Evolutionary conservation across 2,329 filamentous ascomycete species (phyloP).

Genomic region (Colletotrichum falcatum): DNA sequence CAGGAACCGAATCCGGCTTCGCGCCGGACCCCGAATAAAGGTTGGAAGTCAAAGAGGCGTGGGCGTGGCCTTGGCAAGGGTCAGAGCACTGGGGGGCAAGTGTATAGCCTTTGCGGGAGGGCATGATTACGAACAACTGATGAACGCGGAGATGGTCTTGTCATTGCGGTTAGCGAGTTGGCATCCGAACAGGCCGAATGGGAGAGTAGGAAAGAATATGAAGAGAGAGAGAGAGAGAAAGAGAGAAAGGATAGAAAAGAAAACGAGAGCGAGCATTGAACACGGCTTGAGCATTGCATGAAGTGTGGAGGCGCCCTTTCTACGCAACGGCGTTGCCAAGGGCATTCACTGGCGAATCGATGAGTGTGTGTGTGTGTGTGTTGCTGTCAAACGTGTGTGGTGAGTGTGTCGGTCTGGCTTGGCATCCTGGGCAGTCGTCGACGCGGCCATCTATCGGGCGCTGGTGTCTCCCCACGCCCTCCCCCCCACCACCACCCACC

Average conservation of each 20-base stretch:
- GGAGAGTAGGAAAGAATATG: neutral
- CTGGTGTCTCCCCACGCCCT: no score
- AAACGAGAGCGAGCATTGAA: conserved; percentile 20
- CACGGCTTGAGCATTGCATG: conserved; percentile 26
- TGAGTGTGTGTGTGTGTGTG: neutral
- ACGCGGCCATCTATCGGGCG: no score
- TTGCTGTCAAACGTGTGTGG: neutral
- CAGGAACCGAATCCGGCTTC: conserved; percentile 48
- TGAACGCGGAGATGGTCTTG: neutral
- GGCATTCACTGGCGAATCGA: conserved; percentile 5
- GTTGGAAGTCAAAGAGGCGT: neutral
- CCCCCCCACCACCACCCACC: no score
- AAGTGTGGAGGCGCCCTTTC: neutral
- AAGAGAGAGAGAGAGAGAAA: no score
- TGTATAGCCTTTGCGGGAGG: neutral
- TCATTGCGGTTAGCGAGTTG: neutral
- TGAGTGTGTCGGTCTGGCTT: conserved; percentile 14
- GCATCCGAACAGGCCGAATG: neutral
- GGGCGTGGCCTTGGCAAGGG: neutral
- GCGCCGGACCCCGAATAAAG: conserved; percentile 57
- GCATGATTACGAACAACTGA: neutral
- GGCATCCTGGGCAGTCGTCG: conserved; percentile 8
- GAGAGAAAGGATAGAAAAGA: neutral
- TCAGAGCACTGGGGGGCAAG: neutral
- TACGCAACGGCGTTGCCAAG: neutral